Conservation (phyloP, 1,284 basidiomycete species). For the Sanghuangporus weigelae region DNA sequence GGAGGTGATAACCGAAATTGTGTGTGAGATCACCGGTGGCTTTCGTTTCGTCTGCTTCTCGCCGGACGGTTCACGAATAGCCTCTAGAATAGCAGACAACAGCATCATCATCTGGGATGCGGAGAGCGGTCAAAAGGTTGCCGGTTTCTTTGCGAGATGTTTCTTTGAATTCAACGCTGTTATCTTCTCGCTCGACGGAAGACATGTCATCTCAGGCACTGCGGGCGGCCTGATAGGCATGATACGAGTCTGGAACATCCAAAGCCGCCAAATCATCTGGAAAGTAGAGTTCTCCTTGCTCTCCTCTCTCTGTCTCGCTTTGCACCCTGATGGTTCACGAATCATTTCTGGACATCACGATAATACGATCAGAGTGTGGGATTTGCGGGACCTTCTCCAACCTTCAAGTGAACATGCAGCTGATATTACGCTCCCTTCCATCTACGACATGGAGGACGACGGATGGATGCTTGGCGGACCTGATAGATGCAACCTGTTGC, state of each 20-base stretch:
- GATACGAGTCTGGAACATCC: slow-evolving; percentile 87
- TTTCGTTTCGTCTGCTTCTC: not conserved
- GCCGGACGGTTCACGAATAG: not conserved
- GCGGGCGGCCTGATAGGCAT: slow-evolving; percentile 99
- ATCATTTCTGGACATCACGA: not conserved
- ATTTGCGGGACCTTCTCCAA: not conserved
- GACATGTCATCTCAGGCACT: slow-evolving; percentile 64
- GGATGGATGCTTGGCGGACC: not conserved
- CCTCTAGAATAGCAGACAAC: not conserved
- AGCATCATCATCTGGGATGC: slow-evolving; percentile 3
- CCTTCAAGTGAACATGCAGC: not conserved
- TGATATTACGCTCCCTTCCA: not conserved
- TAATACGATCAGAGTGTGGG: not conserved
- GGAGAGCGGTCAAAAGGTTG: not conserved
- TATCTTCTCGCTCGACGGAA: slow-evolving; percentile 15
- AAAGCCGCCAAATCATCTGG: not conserved
- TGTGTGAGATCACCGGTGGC: not conserved
- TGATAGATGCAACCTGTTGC: not conserved
- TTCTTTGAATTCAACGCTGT: not conserved
- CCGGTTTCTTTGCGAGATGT: not conserved
- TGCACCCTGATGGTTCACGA: slow-evolving; percentile 1
- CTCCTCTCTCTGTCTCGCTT: not conserved
- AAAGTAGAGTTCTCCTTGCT: not conserved
- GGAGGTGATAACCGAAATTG: not conserved
- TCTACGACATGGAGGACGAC: not conserved